Evolutionary conservation across 2,329 filamentous ascomycete genomes (phyloP), one percentile per base, ranked within the genome.

Genomic region (Alternaria dauci): DNA sequence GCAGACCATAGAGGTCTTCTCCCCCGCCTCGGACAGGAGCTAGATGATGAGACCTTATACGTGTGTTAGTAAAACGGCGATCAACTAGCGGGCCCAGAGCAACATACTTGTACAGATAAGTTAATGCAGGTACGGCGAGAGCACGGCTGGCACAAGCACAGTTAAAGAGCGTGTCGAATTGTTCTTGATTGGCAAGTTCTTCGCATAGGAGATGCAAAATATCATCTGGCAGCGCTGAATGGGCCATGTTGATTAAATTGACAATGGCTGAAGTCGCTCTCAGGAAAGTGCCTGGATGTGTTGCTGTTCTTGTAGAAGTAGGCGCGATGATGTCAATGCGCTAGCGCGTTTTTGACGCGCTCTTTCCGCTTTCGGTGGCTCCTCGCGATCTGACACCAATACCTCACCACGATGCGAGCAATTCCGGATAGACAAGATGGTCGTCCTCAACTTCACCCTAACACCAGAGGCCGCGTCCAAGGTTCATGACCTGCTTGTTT

Each of bases 401-500:
- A 38, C 8, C 59, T 36, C 48, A 57, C 53, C 61, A 56, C 56
- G 20, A 68, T 65, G 65, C 61, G 36, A 55, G 32, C 39, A 43
- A 36, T 34, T 36, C 43, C 63, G 52, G 67, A 50, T 52, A 53
- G 38, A 30, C 52, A 67, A 38, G 8, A 84, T 84, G 82, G 76
- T 82, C n/a, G 71, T 79, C 9, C 75, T 94, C 59, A 89, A 84
- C 61, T 93, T 94, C 73, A 91, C 89, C 0, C 81, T 94, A 55
- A 90, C 85, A 69, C 90, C 91, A 58, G 90, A 93, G 68, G 89
- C 89, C 32, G 87, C 92, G 43, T 83, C 84, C 7, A 87, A 86
- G 50, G 82, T 94, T 44, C 89, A 92, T 69, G 91, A 94, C 76
- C 85, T 88, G 25, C 85, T 94, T 58, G 83, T 88, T 23, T 94